These are phyloP conservation scores for Chlorociboria aeruginascens DNA, from an alignment of 495 filamentous ascomycete genomes.

Conservation along the genomic window DNA sequence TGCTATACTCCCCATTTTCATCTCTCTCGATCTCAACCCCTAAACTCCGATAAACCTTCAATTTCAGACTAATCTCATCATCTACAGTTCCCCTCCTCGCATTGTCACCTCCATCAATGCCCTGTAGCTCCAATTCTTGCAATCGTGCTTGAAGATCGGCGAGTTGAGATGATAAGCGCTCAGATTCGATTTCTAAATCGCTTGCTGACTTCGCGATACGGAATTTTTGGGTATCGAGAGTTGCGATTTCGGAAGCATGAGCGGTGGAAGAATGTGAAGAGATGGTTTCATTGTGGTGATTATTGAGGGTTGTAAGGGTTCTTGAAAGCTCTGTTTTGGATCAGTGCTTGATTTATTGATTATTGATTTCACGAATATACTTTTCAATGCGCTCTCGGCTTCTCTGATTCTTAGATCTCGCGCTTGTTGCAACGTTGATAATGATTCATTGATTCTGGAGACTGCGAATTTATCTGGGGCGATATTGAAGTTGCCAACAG, in stretches of 20 bases:
- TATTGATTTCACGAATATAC: conserved; percentile 18
- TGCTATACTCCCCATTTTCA: conserved; percentile 67
- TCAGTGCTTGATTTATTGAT: background rate
- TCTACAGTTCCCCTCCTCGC: conserved; percentile 28
- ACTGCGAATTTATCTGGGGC: conserved; percentile 74
- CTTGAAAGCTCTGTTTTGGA: conserved; percentile 48
- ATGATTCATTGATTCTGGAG: conserved; percentile 73
- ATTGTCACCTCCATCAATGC: conserved; percentile 44
- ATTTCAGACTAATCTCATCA: conserved; percentile 50
- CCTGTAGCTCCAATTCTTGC: conserved; percentile 76
- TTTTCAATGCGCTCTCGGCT: conserved; percentile 56
- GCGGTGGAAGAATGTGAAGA: conserved; percentile 57
- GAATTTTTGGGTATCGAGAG: conserved; percentile 89
- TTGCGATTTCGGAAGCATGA: conserved; percentile 70
- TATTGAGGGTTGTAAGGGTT: conserved; percentile 50
- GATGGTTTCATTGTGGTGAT: conserved; percentile 60
- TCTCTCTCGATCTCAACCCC: conserved; percentile 85
- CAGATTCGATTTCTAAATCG: conserved; percentile 85
- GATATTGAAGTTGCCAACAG: conserved; percentile 90
- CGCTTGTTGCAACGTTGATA: conserved; percentile 64
- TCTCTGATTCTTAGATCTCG: conserved; percentile 66
- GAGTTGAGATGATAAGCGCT: conserved; percentile 72
- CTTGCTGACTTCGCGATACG: conserved; percentile 77
- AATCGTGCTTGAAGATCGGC: conserved; percentile 62
- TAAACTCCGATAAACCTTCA: conserved; percentile 84